Evolutionary conservation across 305 asterid genomes (phyloP).

Genomic region (Solanum chacoense): DNA sequence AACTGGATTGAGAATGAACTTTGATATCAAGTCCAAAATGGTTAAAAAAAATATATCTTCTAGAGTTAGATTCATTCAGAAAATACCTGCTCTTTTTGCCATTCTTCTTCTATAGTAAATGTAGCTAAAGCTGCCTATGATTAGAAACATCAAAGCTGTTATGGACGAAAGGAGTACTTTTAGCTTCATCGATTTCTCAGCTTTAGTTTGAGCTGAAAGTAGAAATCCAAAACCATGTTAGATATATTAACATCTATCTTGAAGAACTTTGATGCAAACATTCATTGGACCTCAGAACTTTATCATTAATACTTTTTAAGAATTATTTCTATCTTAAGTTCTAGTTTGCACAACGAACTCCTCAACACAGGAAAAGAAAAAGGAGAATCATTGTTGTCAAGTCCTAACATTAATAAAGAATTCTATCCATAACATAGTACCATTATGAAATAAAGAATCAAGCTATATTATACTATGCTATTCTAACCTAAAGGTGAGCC

Average conservation of each 20-base stretch:
- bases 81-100: constrained; percentile 7
- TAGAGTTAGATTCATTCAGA: background rate
- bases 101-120: background rate
- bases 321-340: background rate
- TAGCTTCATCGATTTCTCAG: background rate
- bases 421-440: constrained; percentile 8
- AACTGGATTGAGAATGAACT: background rate
- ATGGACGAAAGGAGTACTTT: background rate
- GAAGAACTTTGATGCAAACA: background rate
- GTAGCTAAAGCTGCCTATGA: background rate
- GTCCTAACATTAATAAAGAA: background rate
- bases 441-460: background rate
- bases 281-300: background rate
- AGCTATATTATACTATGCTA: background rate
- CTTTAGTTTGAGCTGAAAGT: background rate
- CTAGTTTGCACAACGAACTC: background rate
- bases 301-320: background rate
- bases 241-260: background rate
- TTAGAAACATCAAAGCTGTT: constrained; percentile 1
- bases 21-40: background rate
- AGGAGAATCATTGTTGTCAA: background rate
- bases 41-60: background rate
- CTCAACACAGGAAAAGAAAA: background rate
- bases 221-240: background rate
- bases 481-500: background rate